phyloP scores from a whole-genome alignment of 2,329 filamentous ascomycete species.

The Fusarium brevicatenulatum region DNA sequence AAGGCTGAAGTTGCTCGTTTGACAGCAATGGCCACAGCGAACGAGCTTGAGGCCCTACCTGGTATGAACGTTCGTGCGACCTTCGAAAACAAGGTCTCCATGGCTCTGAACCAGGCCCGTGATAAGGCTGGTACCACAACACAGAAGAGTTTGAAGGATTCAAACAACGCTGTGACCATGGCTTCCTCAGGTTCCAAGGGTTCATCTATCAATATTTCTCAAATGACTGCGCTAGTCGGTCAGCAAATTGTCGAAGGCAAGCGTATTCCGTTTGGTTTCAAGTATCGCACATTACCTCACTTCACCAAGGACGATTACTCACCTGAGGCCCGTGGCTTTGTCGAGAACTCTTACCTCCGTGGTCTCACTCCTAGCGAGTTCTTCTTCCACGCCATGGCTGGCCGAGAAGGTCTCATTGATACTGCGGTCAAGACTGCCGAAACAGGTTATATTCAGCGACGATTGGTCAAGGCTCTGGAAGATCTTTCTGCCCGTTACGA shows the following conservation, averaged over 20 bases:
- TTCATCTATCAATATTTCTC: slow-evolving; percentile 98
- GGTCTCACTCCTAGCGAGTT: slow-evolving; percentile 96
- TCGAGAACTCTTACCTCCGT: slow-evolving; percentile 98
- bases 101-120: slow-evolving; percentile 93
- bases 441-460: slow-evolving; percentile 98
- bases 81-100: slow-evolving; percentile 96
- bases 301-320: slow-evolving; percentile 99
- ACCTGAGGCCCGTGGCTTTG: slow-evolving; percentile 94
- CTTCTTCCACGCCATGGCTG: slow-evolving; percentile 99
- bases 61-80: slow-evolving; percentile 99
- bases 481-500: slow-evolving; percentile 98
- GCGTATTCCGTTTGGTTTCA: slow-evolving; percentile 99
- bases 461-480: slow-evolving; percentile 97
- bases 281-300: slow-evolving; percentile 95
- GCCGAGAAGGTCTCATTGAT: slow-evolving; percentile 99
- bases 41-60: slow-evolving; percentile 89
- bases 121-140: slow-evolving; percentile 95
- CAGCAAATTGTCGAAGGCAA: slow-evolving; percentile 99
- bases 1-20: slow-evolving; percentile 83
- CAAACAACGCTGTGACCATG: slow-evolving; percentile 98
- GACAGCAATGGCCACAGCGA: slow-evolving; percentile 81
- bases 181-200: slow-evolving; percentile 97
- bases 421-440: slow-evolving; percentile 99
- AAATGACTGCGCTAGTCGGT: slow-evolving; percentile 98
- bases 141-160: slow-evolving; percentile 90